phyloP scores from a whole-genome alignment of 1,284 basidiomycete genomes.

The Phlebopus sp. region DNA sequence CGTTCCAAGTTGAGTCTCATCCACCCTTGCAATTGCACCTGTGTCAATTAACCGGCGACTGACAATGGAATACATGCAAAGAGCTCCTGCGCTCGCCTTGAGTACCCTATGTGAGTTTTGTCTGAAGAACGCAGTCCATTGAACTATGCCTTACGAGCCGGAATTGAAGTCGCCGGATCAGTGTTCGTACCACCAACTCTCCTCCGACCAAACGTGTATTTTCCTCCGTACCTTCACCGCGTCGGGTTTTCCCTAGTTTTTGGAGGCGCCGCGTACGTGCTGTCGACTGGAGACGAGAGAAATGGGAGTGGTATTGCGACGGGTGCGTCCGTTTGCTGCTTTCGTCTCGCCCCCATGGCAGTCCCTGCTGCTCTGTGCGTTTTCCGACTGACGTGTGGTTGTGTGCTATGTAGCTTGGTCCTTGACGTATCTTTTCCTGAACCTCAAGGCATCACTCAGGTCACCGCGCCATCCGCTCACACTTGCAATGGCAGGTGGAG shows the following conservation, averaged over 20 bases:
- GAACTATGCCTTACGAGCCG: background rate
- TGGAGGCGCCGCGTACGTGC: conserved; percentile 43
- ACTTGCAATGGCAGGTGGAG: conserved; percentile 34
- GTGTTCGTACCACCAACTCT: conserved; percentile 36
- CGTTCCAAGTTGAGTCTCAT: conserved; percentile 32
- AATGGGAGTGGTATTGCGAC: conserved; percentile 48
- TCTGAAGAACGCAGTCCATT: background rate
- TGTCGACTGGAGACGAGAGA: conserved; percentile 38
- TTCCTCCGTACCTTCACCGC: conserved; percentile 43
- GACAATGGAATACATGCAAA: conserved; percentile 13
- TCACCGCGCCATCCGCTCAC: conserved; percentile 35
- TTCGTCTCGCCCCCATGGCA: no score
- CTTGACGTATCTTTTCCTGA: conserved; percentile 43
- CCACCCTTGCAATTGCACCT: conserved; percentile 1
- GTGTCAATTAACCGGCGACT: conserved; percentile 8
- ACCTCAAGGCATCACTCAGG: conserved; percentile 34
- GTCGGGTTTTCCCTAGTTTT: conserved; percentile 46
- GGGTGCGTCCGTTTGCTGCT: conserved; percentile 22
- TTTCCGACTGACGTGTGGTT: no score
- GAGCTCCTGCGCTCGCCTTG: conserved; percentile 26
- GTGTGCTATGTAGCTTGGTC: conserved; percentile 39
- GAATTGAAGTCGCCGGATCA: conserved; percentile 35
- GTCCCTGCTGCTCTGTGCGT: no score
- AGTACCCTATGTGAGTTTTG: conserved; percentile 29
- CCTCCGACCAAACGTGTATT: conserved; percentile 22